phyloP scores from a whole-genome alignment of 2,329 filamentous ascomycete species.

The Penicillium sp. region DNA sequence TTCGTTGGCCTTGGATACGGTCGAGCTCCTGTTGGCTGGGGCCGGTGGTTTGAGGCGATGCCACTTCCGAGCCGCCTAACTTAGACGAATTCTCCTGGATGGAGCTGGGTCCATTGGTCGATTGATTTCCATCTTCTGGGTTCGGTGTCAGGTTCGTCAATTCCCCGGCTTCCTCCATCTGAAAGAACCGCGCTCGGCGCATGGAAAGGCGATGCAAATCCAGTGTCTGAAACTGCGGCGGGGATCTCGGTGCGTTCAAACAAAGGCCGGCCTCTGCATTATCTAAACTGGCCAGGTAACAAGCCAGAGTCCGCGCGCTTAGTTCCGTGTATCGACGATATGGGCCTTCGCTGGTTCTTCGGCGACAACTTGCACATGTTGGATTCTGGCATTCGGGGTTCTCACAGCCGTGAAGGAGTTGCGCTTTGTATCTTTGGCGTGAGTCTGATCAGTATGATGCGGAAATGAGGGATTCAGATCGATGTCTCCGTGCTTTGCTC shows the following conservation, averaged over 20 bases:
- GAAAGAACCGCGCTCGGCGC: constrained; percentile 36
- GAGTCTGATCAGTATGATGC: constrained; percentile 5
- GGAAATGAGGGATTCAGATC: not conserved
- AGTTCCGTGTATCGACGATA: constrained; percentile 77
- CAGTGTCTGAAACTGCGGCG: constrained; percentile 28
- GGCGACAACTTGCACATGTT: constrained; percentile 79
- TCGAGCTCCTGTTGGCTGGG: constrained; percentile 20
- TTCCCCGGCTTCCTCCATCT: constrained; percentile 11
- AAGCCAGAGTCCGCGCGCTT: constrained; percentile 78
- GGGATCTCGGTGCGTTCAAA: constrained; percentile 42
- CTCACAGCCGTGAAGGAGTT: constrained; percentile 80
- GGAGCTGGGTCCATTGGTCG: not conserved
- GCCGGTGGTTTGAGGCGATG: not conserved
- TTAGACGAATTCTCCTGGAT: not conserved
- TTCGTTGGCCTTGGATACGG: constrained; percentile 5
- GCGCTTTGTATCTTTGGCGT: constrained; percentile 67
- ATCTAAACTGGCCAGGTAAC: constrained; percentile 78
- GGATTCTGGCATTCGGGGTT: constrained; percentile 68
- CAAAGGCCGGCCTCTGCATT: constrained; percentile 74
- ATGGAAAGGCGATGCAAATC: constrained; percentile 31
- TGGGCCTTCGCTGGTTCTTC: constrained; percentile 66
- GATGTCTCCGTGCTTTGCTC: constrained; percentile 28
- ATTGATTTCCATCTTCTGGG: not conserved
- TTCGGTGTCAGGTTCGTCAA: not conserved
- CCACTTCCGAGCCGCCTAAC: not conserved